These are phyloP conservation scores for Tubosaeta sp. DNA, from an alignment of 768 basidiomycete genomes.

Conservation along the genomic window DNA sequence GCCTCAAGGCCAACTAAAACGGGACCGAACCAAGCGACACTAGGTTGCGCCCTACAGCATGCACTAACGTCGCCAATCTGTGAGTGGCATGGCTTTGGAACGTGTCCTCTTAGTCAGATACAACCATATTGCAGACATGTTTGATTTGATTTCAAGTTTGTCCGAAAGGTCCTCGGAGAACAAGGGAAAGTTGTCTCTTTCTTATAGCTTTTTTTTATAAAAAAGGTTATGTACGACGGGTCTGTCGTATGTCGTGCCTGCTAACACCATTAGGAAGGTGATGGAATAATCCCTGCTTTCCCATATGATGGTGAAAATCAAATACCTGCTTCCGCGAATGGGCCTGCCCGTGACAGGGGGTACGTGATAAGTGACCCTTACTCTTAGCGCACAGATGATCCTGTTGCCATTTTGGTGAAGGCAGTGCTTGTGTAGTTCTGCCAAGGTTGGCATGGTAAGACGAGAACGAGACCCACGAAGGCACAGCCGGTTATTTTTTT, in stretches of 20 bases:
- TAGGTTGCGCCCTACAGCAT: constrained; percentile 12
- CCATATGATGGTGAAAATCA: constrained; percentile 15
- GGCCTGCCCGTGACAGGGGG: constrained; percentile 11
- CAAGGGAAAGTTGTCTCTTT: constrained; percentile 1
- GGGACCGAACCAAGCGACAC: constrained; percentile 4
- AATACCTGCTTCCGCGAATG: constrained; percentile 12
- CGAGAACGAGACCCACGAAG: neutral
- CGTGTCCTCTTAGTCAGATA: constrained; percentile 13
- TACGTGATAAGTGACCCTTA: constrained; percentile 8
- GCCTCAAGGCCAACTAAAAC: constrained; percentile 9
- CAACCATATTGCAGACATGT: neutral
- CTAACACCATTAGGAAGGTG: constrained; percentile 21
- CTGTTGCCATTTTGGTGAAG: constrained; percentile 14
- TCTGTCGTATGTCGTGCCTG: constrained; percentile 10
- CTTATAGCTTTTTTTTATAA: neutral
- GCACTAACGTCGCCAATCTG: constrained; percentile 1
- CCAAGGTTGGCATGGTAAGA: neutral
- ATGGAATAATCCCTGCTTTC: constrained; percentile 10
- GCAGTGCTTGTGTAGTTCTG: constrained; percentile 15
- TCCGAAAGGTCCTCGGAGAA: constrained; percentile 17
- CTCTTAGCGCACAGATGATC: constrained; percentile 15
- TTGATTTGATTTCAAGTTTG: constrained; percentile 1
- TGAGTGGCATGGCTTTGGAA: constrained; percentile 14
- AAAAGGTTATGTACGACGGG: constrained; percentile 4
- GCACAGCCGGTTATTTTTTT: neutral